phyloP scores from a whole-genome alignment of 169 alveolate genomes.

The Amoebophrya sp. region DNA sequence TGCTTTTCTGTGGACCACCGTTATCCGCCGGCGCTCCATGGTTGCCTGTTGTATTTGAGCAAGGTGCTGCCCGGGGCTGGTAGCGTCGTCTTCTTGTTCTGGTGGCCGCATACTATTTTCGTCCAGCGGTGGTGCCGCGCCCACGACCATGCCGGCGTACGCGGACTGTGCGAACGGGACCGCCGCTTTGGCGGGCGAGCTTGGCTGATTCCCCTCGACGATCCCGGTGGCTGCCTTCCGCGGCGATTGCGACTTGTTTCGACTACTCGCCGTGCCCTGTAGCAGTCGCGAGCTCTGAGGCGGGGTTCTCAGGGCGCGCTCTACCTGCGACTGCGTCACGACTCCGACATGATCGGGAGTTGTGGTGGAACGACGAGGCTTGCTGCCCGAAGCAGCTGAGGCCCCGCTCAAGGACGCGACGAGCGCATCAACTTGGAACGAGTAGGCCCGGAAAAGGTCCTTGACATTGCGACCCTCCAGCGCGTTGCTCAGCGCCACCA shows the following conservation, averaged over 20 bases:
- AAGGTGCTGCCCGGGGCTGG: too few species aligned
- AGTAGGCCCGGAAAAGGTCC: neutral
- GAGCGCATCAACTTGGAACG: neutral
- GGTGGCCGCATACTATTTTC: too few species aligned
- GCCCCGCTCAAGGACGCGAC: too few species aligned
- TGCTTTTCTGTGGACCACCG: neutral
- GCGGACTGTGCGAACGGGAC: neutral
- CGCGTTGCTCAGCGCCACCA: neutral
- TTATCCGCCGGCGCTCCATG: neutral
- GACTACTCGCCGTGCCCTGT: neutral
- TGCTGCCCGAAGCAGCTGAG: too few species aligned
- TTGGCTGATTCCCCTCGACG: neutral
- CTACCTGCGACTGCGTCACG: too few species aligned
- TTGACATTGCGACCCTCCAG: neutral
- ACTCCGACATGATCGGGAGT: too few species aligned
- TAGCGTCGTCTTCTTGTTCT: too few species aligned
- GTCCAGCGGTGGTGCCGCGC: too few species aligned
- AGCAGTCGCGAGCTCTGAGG: neutral
- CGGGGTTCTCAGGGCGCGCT: too few species aligned
- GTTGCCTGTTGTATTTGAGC: too few species aligned
- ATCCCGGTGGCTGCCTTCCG: neutral
- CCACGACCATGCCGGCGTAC: neutral
- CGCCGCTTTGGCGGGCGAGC: neutral
- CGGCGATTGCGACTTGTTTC: neutral
- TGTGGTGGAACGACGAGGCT: too few species aligned